Evolutionary conservation across 2,329 filamentous ascomycete genomes (phyloP).

Genomic region (Xylaria sp.): DNA sequence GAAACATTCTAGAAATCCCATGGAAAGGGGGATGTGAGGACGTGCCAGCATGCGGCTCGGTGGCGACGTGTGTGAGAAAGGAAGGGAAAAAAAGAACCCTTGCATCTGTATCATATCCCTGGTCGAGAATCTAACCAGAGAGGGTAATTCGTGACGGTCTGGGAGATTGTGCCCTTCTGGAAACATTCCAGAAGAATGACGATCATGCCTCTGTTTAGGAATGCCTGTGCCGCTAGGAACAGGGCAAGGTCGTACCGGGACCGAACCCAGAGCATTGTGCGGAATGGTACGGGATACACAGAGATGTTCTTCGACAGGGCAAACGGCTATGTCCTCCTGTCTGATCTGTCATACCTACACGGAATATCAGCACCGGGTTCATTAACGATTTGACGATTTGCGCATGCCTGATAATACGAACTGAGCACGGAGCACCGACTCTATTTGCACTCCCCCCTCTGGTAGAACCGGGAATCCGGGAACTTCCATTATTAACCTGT

Average conservation of each 20-base stretch:
- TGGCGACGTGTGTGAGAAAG: background rate
- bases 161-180: background rate
- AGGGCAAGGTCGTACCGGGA: no score
- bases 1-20: slow-evolving; percentile 19
- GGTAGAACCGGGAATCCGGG: no score
- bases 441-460: no score
- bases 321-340: no score
- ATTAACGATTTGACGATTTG: no score
- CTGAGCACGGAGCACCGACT: no score
- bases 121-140: background rate
- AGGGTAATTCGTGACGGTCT: background rate
- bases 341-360: no score
- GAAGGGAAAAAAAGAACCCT: background rate
- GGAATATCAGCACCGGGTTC: no score
- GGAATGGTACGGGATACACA: no score
- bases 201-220: background rate
- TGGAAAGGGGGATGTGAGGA: background rate
- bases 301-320: no score
- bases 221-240: background rate
- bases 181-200: background rate
- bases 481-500: background rate
- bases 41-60: background rate
- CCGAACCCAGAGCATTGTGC: no score
- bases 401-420: no score
- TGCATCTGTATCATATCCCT: background rate